Conservation (phyloP, 2,329 filamentous ascomycete species). For the Epichloe sp. region DNA sequence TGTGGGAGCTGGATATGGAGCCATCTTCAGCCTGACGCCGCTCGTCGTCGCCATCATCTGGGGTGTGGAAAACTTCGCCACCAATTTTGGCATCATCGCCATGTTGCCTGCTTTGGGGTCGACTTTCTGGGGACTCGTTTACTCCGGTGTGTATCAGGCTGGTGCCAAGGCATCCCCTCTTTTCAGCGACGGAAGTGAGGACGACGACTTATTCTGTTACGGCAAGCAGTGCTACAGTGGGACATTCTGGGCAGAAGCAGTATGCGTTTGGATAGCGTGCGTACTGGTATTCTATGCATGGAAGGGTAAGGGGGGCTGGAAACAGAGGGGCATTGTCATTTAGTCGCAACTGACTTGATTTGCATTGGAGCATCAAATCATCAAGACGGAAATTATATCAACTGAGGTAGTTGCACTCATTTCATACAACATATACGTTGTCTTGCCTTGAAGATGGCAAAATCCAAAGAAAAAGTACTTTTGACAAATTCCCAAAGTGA, state of each 20-base stretch:
- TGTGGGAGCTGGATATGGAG: slow-evolving; percentile 85
- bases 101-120: slow-evolving; percentile 83
- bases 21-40: slow-evolving; percentile 76
- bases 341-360: not conserved
- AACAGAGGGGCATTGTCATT: slow-evolving; percentile 57
- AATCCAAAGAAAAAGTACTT: too few species aligned
- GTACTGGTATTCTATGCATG: slow-evolving; percentile 64
- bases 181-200: slow-evolving; percentile 14
- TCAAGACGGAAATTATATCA: too few species aligned
- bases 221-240: slow-evolving; percentile 68
- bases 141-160: slow-evolving; percentile 65
- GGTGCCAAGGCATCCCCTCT: slow-evolving; percentile 36
- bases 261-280: slow-evolving; percentile 67
- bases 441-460: too few species aligned
- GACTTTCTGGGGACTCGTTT: slow-evolving; percentile 82
- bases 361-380: too few species aligned
- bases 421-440: too few species aligned
- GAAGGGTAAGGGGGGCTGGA: slow-evolving; percentile 66
- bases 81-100: slow-evolving; percentile 92
- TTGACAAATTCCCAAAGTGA: not conserved
- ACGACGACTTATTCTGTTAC: slow-evolving; percentile 56
- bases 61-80: slow-evolving; percentile 97
- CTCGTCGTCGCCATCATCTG: slow-evolving; percentile 95
- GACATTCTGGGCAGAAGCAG: slow-evolving; percentile 77
- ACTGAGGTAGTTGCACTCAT: too few species aligned